These are phyloP conservation scores for Emergomyces africanus DNA, from an alignment of 2,329 filamentous ascomycete genomes.

Conservation along the genomic window DNA sequence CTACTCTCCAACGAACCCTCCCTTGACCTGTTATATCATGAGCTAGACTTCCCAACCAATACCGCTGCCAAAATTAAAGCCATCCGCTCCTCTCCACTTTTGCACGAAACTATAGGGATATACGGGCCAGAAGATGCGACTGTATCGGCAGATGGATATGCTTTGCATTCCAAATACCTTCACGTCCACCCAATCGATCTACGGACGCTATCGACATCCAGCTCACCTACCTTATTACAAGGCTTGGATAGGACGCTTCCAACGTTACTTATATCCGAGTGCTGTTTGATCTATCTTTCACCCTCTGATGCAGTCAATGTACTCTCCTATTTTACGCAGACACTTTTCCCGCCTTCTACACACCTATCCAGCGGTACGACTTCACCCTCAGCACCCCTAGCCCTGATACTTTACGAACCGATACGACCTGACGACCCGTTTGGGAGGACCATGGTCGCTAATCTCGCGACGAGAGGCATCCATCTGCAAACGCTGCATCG, in stretches of 20 bases:
- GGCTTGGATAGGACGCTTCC: constrained; percentile 49
- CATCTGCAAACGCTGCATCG: constrained; percentile 66
- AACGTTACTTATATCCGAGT: constrained; percentile 84
- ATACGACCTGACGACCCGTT: constrained; percentile 75
- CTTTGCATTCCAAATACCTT: constrained; percentile 36
- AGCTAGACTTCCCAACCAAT: constrained; percentile 76
- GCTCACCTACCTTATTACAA: constrained; percentile 20
- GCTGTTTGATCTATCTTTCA: constrained; percentile 82
- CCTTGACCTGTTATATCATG: constrained; percentile 61
- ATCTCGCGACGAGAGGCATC: constrained; percentile 71
- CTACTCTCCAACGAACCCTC: constrained; percentile 41
- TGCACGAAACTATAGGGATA: constrained; percentile 21
- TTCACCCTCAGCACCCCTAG: constrained; percentile 33
- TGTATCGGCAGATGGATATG: constrained; percentile 27
- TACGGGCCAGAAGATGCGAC: constrained; percentile 17
- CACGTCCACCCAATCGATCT: constrained; percentile 58
- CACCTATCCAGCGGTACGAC: constrained; percentile 25
- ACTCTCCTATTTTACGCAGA: constrained; percentile 50
- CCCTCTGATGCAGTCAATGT: constrained; percentile 50
- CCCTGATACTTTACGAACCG: constrained; percentile 75
- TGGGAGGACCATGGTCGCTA: constrained; percentile 82
- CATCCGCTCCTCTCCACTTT: constrained; percentile 22
- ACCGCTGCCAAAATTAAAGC: constrained; percentile 50
- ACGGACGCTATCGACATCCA: constrained; percentile 39
- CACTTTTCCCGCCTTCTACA: constrained; percentile 24